A percentile compares a stretch with the other conserved stretches of the same genome.
These are phyloP conservation scores for Podochytrium sp. DNA, from an alignment of 192 early-diverging fungal species.

Conservation along the genomic window DNA sequence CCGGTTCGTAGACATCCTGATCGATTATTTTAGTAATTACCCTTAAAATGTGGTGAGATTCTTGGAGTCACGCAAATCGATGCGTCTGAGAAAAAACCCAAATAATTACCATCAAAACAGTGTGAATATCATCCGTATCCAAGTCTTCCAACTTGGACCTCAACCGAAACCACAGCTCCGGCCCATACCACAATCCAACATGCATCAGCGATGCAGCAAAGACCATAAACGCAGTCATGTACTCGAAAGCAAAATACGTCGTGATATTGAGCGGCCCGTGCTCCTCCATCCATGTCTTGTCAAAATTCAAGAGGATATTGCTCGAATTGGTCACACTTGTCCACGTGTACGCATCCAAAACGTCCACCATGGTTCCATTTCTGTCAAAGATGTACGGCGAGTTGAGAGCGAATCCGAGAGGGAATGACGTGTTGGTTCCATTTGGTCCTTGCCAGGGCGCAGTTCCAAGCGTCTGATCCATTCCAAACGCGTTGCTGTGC, in stretches of 20 bases:
- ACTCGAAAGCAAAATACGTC: conserved; percentile 34
- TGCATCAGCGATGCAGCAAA: conserved; percentile 63
- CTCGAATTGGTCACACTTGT: neutral
- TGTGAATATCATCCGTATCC: conserved; percentile 32
- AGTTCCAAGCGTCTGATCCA: conserved; percentile 14
- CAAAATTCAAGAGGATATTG: neutral
- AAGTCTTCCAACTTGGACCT: conserved; percentile 27
- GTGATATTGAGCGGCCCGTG: conserved; percentile 19
- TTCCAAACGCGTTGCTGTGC: conserved; percentile 13
- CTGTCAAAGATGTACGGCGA: conserved; percentile 12
- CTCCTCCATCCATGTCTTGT: conserved; percentile 16
- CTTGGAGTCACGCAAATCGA: neutral
- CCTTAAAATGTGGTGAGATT: too few species aligned
- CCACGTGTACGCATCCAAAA: neutral
- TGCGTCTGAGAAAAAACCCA: conserved; percentile 2
- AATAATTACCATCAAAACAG: conserved; percentile 24
- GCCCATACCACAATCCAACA: conserved; percentile 63
- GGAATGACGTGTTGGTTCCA: conserved; percentile 1
- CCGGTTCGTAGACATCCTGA: conserved; percentile 37
- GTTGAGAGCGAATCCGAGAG: conserved; percentile 14
- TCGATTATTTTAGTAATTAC: too few species aligned
- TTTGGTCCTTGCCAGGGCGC: conserved; percentile 21
- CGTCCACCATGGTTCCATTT: neutral
- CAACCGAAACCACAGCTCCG: conserved; percentile 26
- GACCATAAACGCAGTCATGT: conserved; percentile 47